Evolutionary conservation across 495 filamentous ascomycete species (phyloP).

Genomic region (Talaromyces stipitatus): DNA sequence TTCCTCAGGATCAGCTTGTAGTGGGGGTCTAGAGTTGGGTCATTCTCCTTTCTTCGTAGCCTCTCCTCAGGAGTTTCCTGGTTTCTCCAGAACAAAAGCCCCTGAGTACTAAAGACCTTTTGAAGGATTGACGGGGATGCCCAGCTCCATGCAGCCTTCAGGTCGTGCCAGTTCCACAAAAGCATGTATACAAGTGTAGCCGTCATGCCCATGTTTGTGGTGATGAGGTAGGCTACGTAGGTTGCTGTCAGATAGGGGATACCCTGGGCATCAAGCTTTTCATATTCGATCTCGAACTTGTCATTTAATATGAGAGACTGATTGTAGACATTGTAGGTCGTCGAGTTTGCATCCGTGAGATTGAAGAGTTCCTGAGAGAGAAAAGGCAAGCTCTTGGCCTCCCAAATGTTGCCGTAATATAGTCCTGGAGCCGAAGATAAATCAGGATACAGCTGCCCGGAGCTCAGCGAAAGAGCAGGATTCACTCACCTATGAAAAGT

Average conservation of each 20-base stretch:
- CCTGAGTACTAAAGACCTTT: conserved; percentile 6
- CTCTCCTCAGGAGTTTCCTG: conserved; percentile 10
- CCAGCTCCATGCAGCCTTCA: conserved; percentile 22
- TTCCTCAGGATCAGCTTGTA: conserved; percentile 26
- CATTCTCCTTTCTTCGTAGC: conserved; percentile 2
- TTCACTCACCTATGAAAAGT: conserved; percentile 21
- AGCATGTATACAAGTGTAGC: conserved; percentile 31
- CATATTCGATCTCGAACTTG: conserved; percentile 21
- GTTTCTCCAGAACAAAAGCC: conserved; percentile 24
- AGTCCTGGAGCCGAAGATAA: background rate
- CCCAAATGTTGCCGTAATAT: conserved; percentile 40
- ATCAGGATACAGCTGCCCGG: background rate
- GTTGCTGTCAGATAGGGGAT: conserved; percentile 31
- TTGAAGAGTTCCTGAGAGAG: conserved; percentile 30
- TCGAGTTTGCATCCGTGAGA: conserved; percentile 12
- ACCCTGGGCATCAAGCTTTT: conserved; percentile 19
- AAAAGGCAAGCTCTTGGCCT: conserved; percentile 38
- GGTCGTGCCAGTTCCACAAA: conserved; percentile 25
- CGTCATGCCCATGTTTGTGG: conserved; percentile 33
- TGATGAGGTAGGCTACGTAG: conserved; percentile 32
- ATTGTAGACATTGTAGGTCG: conserved; percentile 11
- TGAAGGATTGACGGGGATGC: conserved; percentile 9
- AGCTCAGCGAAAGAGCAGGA: background rate
- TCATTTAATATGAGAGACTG: conserved; percentile 22
- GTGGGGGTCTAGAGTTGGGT: conserved; percentile 26